Percentiles rank a stretch among this genome's conserved stretches.
Conservation (phyloP, 371 early-diverging fungal species). For the Amoeboradix gromovi region DNA sequence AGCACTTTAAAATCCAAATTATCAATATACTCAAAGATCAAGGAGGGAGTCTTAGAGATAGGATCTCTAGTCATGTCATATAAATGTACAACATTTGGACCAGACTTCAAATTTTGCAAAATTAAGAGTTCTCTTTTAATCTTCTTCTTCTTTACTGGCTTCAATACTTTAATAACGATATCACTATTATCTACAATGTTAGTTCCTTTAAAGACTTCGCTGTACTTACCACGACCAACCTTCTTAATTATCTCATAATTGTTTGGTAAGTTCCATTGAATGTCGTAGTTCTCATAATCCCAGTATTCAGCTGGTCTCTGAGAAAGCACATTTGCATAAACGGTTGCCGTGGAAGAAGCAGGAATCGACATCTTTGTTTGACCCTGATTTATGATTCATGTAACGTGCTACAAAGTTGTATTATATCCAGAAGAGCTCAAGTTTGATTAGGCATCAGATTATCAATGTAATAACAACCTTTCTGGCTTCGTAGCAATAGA, state of each 20-base stretch:
- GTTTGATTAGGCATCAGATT: no score
- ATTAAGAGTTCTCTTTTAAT: constrained; percentile 96
- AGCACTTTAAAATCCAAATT: constrained; percentile 45
- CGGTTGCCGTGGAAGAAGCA: constrained; percentile 26
- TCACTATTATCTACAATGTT: constrained; percentile 23
- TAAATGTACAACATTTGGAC: constrained; percentile 69
- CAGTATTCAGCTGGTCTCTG: constrained; percentile 58
- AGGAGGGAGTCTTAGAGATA: constrained; percentile 68
- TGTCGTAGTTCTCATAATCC: constrained; percentile 71
- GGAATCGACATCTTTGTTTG: no score
- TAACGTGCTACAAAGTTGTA: no score
- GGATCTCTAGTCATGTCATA: constrained; percentile 88
- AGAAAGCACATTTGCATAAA: constrained; percentile 61
- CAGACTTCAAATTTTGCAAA: constrained; percentile 77
- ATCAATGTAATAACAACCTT: no score
- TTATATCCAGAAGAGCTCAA: no score
- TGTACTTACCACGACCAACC: constrained; percentile 97
- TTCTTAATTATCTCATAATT: constrained; percentile 86
- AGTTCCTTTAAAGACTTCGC: constrained; percentile 94
- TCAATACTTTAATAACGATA: constrained; percentile 89
- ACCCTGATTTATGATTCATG: no score
- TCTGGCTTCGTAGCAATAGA: no score
- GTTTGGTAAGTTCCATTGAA: constrained; percentile 64
- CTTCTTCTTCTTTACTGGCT: constrained; percentile 96
- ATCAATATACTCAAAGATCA: constrained; percentile 86